A percentile compares a stretch with the other conserved stretches of the same genome.
Evolutionary conservation across 2,329 filamentous ascomycete species (phyloP).

Genomic region (Corynespora cassiicola): DNA sequence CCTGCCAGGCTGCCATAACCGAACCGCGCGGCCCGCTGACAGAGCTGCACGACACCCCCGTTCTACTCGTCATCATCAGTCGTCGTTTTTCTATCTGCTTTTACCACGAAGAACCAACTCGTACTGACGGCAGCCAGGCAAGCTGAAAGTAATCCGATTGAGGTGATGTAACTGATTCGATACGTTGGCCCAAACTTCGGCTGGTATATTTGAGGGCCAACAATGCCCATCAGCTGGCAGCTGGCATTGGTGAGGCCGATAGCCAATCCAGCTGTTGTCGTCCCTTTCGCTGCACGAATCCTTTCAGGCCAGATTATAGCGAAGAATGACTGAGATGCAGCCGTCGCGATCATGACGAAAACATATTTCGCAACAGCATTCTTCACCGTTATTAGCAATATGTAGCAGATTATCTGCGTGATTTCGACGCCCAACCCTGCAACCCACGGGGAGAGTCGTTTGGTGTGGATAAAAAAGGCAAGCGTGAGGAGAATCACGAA

Average conservation of each 20-base stretch:
- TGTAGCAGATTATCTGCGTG: constrained; percentile 47
- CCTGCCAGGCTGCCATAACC: too few relatives aligned
- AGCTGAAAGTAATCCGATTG: constrained; percentile 38
- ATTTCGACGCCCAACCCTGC: constrained; percentile 34
- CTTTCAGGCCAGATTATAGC: constrained; percentile 51
- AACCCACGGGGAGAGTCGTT: constrained; percentile 26
- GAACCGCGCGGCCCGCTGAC: too few relatives aligned
- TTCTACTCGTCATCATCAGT: constrained; percentile 2
- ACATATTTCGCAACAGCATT: constrained; percentile 46
- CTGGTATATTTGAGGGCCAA: constrained; percentile 51
- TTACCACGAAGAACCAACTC: constrained; percentile 24
- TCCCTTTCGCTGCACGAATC: constrained; percentile 48
- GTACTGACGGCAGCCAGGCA: constrained; percentile 22
- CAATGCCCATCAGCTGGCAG: constrained; percentile 47
- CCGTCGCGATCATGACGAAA: constrained; percentile 49
- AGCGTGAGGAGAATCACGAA: constrained; percentile 26
- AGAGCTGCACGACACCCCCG: too few relatives aligned
- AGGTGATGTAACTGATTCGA: constrained; percentile 44
- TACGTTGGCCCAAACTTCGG: constrained; percentile 49
- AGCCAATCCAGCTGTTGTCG: constrained; percentile 46
- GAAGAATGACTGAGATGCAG: constrained; percentile 48
- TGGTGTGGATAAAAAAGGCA: constrained; percentile 26
- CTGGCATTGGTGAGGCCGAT: constrained; percentile 46
- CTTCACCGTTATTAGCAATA: constrained; percentile 47
- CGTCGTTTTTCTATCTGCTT: constrained; percentile 13